Evolutionary conservation across 148 eudicot species (phyloP).

Genomic region (Vaccinium myrtillus): DNA sequence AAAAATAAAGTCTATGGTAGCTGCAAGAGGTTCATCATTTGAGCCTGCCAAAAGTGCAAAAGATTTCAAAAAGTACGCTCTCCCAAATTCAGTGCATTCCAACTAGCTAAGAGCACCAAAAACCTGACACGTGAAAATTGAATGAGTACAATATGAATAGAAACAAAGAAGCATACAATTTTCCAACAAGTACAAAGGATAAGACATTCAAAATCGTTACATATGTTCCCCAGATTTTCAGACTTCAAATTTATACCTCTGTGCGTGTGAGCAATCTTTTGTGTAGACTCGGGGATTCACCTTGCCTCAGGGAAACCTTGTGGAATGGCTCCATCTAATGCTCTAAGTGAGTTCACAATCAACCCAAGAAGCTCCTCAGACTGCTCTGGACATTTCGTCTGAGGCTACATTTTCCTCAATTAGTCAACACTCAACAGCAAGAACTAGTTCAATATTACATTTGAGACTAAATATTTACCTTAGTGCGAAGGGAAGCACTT

Average conservation of each 20-base stretch:
- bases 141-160: neutral
- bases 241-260: neutral
- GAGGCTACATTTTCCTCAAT: conserved; percentile 27
- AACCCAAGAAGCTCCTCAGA: conserved; percentile 95
- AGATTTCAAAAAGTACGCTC: conserved; percentile 63
- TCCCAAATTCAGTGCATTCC: conserved; percentile 95
- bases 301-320: conserved; percentile 97
- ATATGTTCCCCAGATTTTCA: neutral
- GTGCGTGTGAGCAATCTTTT: conserved; percentile 55
- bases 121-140: conserved; percentile 46
- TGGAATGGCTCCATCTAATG: conserved; percentile 90
- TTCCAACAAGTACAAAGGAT: neutral
- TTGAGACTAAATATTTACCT: conserved; percentile 48
- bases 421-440: conserved; percentile 39
- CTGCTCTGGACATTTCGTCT: conserved; percentile 97
- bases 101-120: conserved; percentile 92
- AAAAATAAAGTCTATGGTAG: conserved; percentile 76
- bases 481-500: conserved; percentile 58
- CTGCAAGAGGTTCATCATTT: conserved; percentile 82
- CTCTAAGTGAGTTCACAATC: conserved; percentile 91
- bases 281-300: conserved; percentile 87
- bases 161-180: neutral
- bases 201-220: neutral
- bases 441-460: conserved; percentile 20
- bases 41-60: conserved; percentile 65